Evolutionary conservation across 495 filamentous ascomycete genomes (phyloP).

Genomic region (Penicillium tannophilum): DNA sequence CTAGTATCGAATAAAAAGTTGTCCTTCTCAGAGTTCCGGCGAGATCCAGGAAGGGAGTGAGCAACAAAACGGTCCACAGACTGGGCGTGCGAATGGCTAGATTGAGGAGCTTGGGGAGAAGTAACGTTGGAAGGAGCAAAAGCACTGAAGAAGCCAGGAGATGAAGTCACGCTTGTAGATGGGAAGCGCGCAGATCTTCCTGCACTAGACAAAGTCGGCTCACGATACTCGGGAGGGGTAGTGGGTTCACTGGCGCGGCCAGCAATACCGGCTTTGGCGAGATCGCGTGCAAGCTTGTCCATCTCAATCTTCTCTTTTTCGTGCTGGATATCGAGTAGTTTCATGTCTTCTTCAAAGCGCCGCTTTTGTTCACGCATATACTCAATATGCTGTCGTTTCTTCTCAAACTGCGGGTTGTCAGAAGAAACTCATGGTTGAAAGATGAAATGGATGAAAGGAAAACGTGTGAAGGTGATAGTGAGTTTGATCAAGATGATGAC

Average conservation of each 20-base stretch:
- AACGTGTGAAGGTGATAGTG: background rate
- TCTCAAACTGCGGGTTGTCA: constrained; percentile 71
- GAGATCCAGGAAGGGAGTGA: constrained; percentile 82
- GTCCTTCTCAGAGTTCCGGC: constrained; percentile 62
- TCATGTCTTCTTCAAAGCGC: constrained; percentile 85
- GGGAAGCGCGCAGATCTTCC: constrained; percentile 83
- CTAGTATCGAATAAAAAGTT: constrained; percentile 37
- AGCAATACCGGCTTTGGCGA: constrained; percentile 61
- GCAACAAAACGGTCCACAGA: constrained; percentile 56
- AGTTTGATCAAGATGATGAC: background rate
- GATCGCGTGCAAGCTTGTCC: constrained; percentile 74
- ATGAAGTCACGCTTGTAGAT: constrained; percentile 77
- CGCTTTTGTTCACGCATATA: constrained; percentile 79
- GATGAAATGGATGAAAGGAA: background rate
- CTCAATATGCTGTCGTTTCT: constrained; percentile 87
- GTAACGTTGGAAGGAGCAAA: constrained; percentile 69
- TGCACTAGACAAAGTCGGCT: constrained; percentile 70
- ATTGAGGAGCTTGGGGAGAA: constrained; percentile 52
- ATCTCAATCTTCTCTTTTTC: constrained; percentile 80
- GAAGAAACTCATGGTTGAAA: constrained; percentile 7
- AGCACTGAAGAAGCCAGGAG: constrained; percentile 73
- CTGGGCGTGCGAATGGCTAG: constrained; percentile 21
- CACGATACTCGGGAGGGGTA: constrained; percentile 92
- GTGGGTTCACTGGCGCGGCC: constrained; percentile 91
- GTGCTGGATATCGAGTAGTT: constrained; percentile 79